Base-by-base conservation (phyloP, 306 rosid genomes). In the Castanea crenata region DNA sequence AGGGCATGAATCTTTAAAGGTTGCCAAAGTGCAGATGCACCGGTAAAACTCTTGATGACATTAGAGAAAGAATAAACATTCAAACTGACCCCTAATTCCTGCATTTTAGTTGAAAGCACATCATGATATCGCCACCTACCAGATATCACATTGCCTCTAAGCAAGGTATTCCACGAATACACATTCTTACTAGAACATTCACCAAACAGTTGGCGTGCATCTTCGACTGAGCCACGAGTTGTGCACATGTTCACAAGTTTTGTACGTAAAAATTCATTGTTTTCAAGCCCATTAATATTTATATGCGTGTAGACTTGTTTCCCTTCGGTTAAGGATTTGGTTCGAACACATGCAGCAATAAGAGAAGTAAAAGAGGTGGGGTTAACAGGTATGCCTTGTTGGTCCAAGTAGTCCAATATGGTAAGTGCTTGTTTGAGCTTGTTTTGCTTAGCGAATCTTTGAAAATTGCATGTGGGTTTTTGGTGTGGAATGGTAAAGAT, bases 61-160 rank as follows among this genome's bases (percentile, higher is more conserved):
- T 73, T 93, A 18, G 94, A 86, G 83, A 90, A 93, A 74, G 86
- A 81, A 59, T 93, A 91, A 74, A 91, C 97, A 81, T 93, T 93
- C 83, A 93, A 79, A 55, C 90, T 89, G 69, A 93, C 77, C 52
- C 98, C 94, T 79, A 87, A 77, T 1, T 69, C 82, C 76, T 94
- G 80, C 94, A 92, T 92, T 69, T 88, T 83, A 0, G 84, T 83
- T 0, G 35, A 62, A 6, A 88, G 76, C 61, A 86, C 86, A 52
- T 87, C 86, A 23, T 68, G 83, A 38, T 88, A 86, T 15, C 78
- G 78, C 78, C 79, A 80, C 65, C 82, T 85, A 25, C 98, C 94
- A 0, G 88, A 77, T 64, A 93, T 78, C 51, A 90, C 94, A 64
- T 80, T 72, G 32, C 97, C 97, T 81, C 94, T 83, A 51, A 90